Conservation (phyloP, 768 basidiomycete species). For the Lentinula sp. region DNA sequence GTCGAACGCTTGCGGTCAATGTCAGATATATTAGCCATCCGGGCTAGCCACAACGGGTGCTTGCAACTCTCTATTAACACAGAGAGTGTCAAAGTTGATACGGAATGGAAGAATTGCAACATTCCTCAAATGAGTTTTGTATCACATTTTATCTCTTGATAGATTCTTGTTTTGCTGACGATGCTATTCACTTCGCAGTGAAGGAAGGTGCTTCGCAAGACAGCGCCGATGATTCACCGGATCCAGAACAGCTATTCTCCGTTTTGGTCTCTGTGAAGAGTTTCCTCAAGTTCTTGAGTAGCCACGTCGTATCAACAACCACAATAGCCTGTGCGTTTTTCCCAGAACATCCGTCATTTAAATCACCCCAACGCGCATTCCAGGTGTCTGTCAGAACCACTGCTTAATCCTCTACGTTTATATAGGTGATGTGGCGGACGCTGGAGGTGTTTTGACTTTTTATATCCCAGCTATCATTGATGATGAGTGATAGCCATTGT, state of each 20-base stretch:
- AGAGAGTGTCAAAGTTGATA: slow-evolving; percentile 72
- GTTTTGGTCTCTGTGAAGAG: slow-evolving; percentile 69
- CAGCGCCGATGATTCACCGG: slow-evolving; percentile 25
- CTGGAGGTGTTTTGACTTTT: slow-evolving; percentile 82
- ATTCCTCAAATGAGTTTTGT: slow-evolving; percentile 51
- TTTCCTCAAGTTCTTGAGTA: slow-evolving; percentile 76
- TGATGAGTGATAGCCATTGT: slow-evolving; percentile 27
- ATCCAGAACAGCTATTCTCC: slow-evolving; percentile 53
- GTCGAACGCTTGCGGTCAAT: slow-evolving; percentile 69
- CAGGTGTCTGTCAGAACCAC: slow-evolving; percentile 78
- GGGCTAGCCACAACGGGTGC: slow-evolving; percentile 57
- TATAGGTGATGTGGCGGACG: slow-evolving; percentile 71
- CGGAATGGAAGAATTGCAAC: slow-evolving; percentile 69
- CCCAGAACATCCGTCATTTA: background rate
- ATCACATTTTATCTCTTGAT: background rate
- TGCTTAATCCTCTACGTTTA: slow-evolving; percentile 89
- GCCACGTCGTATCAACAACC: slow-evolving; percentile 74
- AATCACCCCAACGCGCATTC: background rate
- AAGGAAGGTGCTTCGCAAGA: slow-evolving; percentile 18
- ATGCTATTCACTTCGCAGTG: slow-evolving; percentile 4
- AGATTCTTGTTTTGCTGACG: background rate
- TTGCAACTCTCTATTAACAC: slow-evolving; percentile 52
- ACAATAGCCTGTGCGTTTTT: slow-evolving; percentile 73
- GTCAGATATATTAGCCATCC: slow-evolving; percentile 62
- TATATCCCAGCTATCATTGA: slow-evolving; percentile 79